phyloP scores from a whole-genome alignment of 2,329 filamentous ascomycete species.

The Pseudocercospora cruenta region DNA sequence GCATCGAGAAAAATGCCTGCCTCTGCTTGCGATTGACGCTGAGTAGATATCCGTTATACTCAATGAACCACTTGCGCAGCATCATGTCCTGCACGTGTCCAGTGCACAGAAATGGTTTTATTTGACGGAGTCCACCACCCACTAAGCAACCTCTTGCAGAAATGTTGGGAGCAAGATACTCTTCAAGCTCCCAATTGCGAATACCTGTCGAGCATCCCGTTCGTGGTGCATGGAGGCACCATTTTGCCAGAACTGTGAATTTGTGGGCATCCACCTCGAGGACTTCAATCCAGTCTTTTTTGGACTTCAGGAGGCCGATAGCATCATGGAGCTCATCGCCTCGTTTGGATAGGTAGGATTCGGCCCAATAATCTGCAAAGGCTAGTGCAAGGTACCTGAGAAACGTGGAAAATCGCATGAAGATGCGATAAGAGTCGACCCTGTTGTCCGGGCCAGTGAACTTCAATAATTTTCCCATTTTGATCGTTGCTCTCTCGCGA shows the following conservation, averaged over 20 bases:
- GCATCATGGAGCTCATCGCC: background rate
- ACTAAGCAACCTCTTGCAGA: background rate
- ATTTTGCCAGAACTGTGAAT: background rate
- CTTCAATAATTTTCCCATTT: background rate
- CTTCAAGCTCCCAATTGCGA: background rate
- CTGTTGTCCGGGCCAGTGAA: background rate
- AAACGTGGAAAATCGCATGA: background rate
- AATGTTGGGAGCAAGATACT: background rate
- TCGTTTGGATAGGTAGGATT: background rate
- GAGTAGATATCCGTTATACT: background rate
- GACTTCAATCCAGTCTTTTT: background rate
- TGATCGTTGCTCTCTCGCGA: background rate
- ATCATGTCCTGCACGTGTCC: background rate
- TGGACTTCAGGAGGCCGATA: background rate
- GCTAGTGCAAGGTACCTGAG: background rate
- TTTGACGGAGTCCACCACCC: background rate
- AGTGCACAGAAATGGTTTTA: background rate
- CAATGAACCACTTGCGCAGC: background rate
- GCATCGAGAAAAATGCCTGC: background rate
- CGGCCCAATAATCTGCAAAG: background rate
- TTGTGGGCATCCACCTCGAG: background rate
- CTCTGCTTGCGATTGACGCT: background rate
- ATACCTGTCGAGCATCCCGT: background rate
- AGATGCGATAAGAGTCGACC: background rate
- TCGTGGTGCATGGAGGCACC: background rate